Evolutionary conservation across 164 flowering plant genomes (phyloP).

Genomic region (Dillenia turbinata): DNA sequence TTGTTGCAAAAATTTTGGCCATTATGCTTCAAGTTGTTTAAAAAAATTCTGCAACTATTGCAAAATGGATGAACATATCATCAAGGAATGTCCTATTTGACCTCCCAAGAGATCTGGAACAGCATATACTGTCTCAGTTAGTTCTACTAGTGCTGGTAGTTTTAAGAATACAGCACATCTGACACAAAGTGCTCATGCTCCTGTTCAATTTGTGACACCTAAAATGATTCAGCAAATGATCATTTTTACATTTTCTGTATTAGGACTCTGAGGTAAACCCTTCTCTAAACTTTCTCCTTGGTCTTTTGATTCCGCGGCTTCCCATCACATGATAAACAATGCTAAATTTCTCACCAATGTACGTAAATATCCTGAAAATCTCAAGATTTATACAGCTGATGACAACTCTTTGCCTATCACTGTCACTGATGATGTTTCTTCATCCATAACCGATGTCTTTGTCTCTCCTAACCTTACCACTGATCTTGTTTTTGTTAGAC

Average conservation of each 20-base stretch:
- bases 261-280: conserved; percentile 9
- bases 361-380: neutral
- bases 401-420: neutral
- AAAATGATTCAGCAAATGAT: conserved; percentile 7
- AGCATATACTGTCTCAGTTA: neutral
- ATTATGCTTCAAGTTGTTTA: neutral
- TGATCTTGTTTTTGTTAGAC: neutral
- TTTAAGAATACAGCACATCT: neutral
- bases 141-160: neutral
- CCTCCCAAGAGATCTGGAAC: neutral
- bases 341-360: neutral
- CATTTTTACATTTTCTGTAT: conserved; percentile 1
- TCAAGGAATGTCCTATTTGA: neutral
- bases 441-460: neutral
- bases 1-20: neutral
- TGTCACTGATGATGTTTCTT: neutral
- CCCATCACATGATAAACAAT: conserved; percentile 3
- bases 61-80: neutral
- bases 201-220: neutral
- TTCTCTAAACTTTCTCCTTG: conserved; percentile 1
- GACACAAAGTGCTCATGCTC: neutral
- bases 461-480: neutral
- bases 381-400: neutral
- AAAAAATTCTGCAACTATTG: conserved; percentile 6
- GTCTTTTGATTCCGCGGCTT: conserved; percentile 10